A percentile compares a stretch with the other conserved stretches of the same genome.
Conservation (phyloP, 1,284 basidiomycete genomes). For the Apiotrichum gamsii region DNA sequence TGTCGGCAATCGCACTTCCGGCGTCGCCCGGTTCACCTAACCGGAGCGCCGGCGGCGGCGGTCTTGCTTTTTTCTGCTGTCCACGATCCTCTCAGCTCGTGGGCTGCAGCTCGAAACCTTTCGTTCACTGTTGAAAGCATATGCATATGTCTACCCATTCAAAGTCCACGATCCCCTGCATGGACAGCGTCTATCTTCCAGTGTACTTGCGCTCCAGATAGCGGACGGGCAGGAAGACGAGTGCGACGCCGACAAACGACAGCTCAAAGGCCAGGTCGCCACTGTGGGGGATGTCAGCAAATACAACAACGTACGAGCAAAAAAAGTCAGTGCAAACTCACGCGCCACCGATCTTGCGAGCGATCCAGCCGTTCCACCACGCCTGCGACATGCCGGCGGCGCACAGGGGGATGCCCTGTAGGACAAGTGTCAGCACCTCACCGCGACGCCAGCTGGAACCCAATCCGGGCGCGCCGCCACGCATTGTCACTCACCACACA, state of each 20-base stretch:
- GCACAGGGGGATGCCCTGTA: conserved; percentile 39
- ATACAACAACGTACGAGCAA: neutral
- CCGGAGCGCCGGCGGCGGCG: no score
- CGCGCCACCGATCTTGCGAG: conserved; percentile 37
- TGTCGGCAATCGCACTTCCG: no score
- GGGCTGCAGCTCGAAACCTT: no score
- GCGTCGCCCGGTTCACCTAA: no score
- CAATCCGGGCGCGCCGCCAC: no score
- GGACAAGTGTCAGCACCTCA: neutral
- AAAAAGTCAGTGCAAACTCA: conserved; percentile 26
- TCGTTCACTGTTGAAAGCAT: no score
- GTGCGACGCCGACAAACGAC: conserved; percentile 15
- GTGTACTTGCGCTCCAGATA: conserved; percentile 41
- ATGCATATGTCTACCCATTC: no score
- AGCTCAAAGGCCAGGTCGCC: conserved; percentile 39
- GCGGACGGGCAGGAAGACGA: conserved; percentile 31
- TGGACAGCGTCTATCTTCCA: no score
- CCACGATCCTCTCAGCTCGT: no score
- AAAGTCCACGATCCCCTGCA: no score
- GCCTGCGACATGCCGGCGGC: conserved; percentile 42
- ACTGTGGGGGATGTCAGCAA: conserved; percentile 8
- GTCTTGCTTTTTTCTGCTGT: no score
- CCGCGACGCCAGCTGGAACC: no score
- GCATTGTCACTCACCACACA: conserved; percentile 26
- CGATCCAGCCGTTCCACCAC: conserved; percentile 48